Conservation (phyloP, 768 basidiomycete genomes). For the Wakefieldia striispora region DNA sequence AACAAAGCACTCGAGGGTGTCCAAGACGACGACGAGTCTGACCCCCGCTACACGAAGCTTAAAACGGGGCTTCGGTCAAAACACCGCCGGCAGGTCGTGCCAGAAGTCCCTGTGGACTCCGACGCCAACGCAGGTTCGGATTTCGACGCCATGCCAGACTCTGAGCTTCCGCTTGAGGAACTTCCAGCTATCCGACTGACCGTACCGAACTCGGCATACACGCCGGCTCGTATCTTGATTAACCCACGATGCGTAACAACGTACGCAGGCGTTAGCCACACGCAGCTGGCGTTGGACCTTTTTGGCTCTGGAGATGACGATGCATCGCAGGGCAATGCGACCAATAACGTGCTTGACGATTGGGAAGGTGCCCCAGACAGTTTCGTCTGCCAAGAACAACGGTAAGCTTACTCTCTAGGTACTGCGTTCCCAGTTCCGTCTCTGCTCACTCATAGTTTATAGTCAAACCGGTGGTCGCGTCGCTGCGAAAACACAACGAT, state of each 20-base stretch:
- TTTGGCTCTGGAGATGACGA: conserved; percentile 80
- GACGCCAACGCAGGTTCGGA: conserved; percentile 87
- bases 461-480: conserved; percentile 88
- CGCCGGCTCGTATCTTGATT: conserved; percentile 87
- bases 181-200: conserved; percentile 42
- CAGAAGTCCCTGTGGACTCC: conserved; percentile 48
- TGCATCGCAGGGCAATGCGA: conserved; percentile 40
- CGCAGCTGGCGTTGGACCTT: conserved; percentile 90
- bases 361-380: conserved; percentile 97
- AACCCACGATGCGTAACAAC: conserved; percentile 98
- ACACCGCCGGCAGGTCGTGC: conserved; percentile 33
- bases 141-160: conserved; percentile 81
- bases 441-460: conserved; percentile 1
- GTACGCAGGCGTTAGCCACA: conserved; percentile 96
- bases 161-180: conserved; percentile 39
- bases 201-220: conserved; percentile 86
- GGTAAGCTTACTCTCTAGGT: conserved; percentile 41
- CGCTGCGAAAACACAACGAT: conserved; percentile 83
- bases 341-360: conserved; percentile 85
- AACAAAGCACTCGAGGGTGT: conserved; percentile 76
- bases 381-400: conserved; percentile 97
- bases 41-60: conserved; percentile 14
- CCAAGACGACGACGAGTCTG: conserved; percentile 45
- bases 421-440: background rate
- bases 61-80: conserved; percentile 26